Base-by-base conservation (phyloP, 2,329 filamentous ascomycete genomes). In the Fusarium goolgardi region DNA sequence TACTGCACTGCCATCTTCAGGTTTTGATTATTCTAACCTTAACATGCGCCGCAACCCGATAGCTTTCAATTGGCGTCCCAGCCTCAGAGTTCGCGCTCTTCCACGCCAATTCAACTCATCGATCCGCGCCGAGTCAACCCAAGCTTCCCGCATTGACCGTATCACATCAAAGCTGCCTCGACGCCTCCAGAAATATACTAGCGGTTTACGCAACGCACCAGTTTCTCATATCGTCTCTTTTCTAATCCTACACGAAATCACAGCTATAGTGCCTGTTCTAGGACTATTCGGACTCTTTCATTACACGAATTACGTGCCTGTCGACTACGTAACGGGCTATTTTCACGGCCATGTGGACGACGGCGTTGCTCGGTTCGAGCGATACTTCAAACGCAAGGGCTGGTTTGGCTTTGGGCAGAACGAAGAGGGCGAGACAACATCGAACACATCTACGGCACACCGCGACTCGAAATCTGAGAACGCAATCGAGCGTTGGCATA, bases 191-290 rank as follows among this genome's bases (percentile, higher is more conserved):
- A 84, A 82, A 53, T 92, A 94, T 80, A 90, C 92, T 1, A 79
- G 82, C 1, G 88, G 88, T 1, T 86, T 99, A 5, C 87, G 90
- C 59, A 84, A 86, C 56, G 94, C 94, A 1, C 96, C 96, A 0
- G 79, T 94, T 44, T 92, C 92, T 1, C 93, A 97, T 79, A 84
- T 97, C 41, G 88, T 91, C 2, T 90, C 95, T 0, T 99, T 99
- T 78, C 83, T 98, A 13, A 82, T 97, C 39, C 85, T 99, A 0
- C 96, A 99, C 81, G 96, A 99, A 79, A 77, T 97, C 44, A 98
- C 96, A 1, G 95, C 96, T 12, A 81, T 97, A 13, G 78, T 95
- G 2, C 95, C 95, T 0, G 80, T 98, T 0, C 77, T 96, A 39
- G 90, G 87, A 0, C 85, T 98, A 2, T 89, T 92, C 23, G 89